Base-by-base conservation (phyloP, 768 basidiomycete species). In the Gyrodon lividus region DNA sequence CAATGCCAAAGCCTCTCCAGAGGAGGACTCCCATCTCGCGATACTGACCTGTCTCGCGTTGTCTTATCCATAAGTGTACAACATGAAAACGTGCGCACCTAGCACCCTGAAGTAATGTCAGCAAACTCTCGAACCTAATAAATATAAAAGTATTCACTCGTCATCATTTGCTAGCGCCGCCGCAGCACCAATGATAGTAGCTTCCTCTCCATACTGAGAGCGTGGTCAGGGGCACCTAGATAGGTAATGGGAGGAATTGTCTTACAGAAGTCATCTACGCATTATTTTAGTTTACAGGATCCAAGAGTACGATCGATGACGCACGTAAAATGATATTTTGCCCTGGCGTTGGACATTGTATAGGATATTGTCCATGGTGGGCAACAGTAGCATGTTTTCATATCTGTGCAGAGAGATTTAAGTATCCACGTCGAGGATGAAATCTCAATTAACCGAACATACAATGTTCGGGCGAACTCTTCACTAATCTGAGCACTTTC, bases 341-440 rank as follows among this genome's bases (percentile, higher is more conserved):
- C 94, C 94, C 68, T 98, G 94, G 7, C 94, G 82, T 65, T 98
- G 94, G 8, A 94, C 84, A 59, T 94, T 94, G 70, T 93, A 90
- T 14, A 98, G 76, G 31, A 96, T 75, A 58, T 85, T 93, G 72
- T 97, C 94, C 65, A 95, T 72, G 35, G 84, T 82, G 0, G 94
- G 94, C 48, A 92, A 71, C 26, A 90, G 75, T 49, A 81, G 79
- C 87, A 92, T 92, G 51, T 85, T 73, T 67, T 87, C 84, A 60
- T 90, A 94, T 54, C 85, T 84, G 43, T 13, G 48, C 33, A 31
- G 23, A 41, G 31, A 22, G 38, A 48, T 43, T 51, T 42, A 0
- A 50, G 35, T 33, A 13, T 26, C 35, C 2, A 4, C 22, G 23
- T 5, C n/a, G 13, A 9, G 23, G 23, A 8, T 20, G n/a, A 33